Evolutionary conservation across 306 rosid genomes (phyloP), one percentile per base, ranked within the genome.

Genomic region (Hippophae rhamnoides): DNA sequence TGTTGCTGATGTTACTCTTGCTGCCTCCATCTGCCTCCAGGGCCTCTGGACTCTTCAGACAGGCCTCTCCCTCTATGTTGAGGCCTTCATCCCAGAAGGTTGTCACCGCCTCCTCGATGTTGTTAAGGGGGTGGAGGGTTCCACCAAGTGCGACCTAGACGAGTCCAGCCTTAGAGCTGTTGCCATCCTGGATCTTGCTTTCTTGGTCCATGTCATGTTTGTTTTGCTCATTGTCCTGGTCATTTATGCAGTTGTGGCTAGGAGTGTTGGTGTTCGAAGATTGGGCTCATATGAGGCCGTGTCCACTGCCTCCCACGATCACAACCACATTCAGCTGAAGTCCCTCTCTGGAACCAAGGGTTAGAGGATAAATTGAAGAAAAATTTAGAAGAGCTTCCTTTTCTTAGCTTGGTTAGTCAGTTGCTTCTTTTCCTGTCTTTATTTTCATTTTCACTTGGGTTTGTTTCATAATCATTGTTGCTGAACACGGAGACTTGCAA

Each of bases 261-360:
- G 56, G 68, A 61, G 48, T 18, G 71, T 83, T 9, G 81, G 89
- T 9, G 54, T 69, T 1, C 68, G 83, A 66, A 80, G 83, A 67
- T 58, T 74, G 31, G 88, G 95, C 25, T 82, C 99, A 6, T 92
- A 92, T 14, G 95, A 92, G 59, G 79, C 85, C 2, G 76, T 92
- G 73, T 86, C 99, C 42, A 26, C 38, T 12, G 53, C 89, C 62
- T 54, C 78, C 1, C 69, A 63, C n/a, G 96, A 87, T 7, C 54
- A 66, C 9, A 80, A 65, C 61, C 85, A 74, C 58, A 84, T 92
- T 60, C 99, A 88, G 90, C 76, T 92, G 99, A 92, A 92, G 76
- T 81, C 96, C 41, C 63, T 92, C 73, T 58, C 88, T 18, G 99
- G 99, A 53, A 88, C 85, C 10, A 96, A 92, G 81, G 99, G 97